Evolutionary conservation across 345 rosid genomes (phyloP).

Genomic region (Zanthoxylum bungeanum): DNA sequence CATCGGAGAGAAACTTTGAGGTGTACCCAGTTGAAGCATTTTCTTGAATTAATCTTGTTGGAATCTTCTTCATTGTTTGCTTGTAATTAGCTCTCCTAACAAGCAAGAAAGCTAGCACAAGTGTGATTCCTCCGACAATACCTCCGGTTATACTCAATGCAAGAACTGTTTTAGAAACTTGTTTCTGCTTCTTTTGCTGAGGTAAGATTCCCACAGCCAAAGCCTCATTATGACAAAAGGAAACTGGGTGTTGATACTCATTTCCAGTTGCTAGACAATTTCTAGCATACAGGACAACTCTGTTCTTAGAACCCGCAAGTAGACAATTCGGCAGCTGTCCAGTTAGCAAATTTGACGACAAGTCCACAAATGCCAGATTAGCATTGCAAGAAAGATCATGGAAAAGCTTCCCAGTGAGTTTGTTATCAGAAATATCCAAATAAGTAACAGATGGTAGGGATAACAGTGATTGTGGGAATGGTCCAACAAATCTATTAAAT

Average conservation of each 20-base stretch:
- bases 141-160: constrained; percentile 56
- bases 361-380: constrained; percentile 54
- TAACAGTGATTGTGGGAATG: constrained; percentile 55
- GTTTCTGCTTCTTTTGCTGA: constrained; percentile 34
- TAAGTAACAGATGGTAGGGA: constrained; percentile 67
- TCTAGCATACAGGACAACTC: constrained; percentile 42
- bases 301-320: constrained; percentile 40
- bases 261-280: constrained; percentile 59
- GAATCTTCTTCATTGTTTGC: constrained; percentile 29
- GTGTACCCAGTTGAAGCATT: constrained; percentile 72
- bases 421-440: constrained; percentile 69
- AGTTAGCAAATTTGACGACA: constrained; percentile 80
- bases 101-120: constrained; percentile 50
- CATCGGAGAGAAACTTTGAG: constrained; percentile 76
- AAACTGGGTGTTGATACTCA: constrained; percentile 58
- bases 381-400: constrained; percentile 68
- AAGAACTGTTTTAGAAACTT: constrained; percentile 36
- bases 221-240: constrained; percentile 80
- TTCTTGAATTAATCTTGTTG: constrained; percentile 63
- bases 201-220: constrained; percentile 86
- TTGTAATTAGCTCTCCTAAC: constrained; percentile 35
- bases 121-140: constrained; percentile 48
- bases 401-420: constrained; percentile 77
- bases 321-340: constrained; percentile 75
- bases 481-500: constrained; percentile 74